Evolutionary conservation across 2,329 filamentous ascomycete species (phyloP), one percentile per base, ranked within the genome.

Genomic region (Phaeosphaeriaceae sp.): DNA sequence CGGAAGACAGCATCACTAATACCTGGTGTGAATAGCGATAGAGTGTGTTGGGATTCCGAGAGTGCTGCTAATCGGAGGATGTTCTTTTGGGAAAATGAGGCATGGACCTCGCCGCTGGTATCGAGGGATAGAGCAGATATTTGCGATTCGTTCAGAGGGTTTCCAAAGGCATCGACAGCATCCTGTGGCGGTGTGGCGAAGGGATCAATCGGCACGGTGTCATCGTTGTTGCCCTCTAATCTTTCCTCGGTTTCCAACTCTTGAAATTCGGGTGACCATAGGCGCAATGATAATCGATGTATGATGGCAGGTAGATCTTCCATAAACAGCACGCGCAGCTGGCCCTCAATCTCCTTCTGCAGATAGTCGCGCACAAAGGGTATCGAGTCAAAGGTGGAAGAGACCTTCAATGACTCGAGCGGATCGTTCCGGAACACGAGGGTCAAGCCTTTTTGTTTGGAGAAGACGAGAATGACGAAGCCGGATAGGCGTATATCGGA

Each of bases 351-450:
- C 53, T 93, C 96, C 71, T 90, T 89, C 70, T 99, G 94, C 48
- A 99, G 79, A 73, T 97, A 97, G 74, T 99, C 92, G 61, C 94
- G 88, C 55, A 99, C 94, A 69, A 99, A 99, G 36, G 94, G 93
- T 66, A 99, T 99, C 11, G 93, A 96, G 77, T 99, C 94, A 74
- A 99, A 99, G 36, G 94, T 99, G 61, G 93, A 97, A 1, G 93
- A 97, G 60, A 99, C 94, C 78, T 97, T 97, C 67, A 99, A 86
- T 4, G 93, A 97, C 72, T 99, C 94, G 54, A 99, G 85, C 4
- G 94, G 94, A 71, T 99, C 94, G 82, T 99, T 97, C 64, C 94
- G 88, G 73, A 99, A 99, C 36, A 99, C 94, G 39, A 99, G 82
- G 1, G 94, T 99, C 48, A 99, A 83, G 16, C 94, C 94, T 72